A percentile compares a stretch with the other conserved stretches of the same genome.
Conservation (phyloP, 2,329 filamentous ascomycete species). For the Diaporthe citriasiana region DNA sequence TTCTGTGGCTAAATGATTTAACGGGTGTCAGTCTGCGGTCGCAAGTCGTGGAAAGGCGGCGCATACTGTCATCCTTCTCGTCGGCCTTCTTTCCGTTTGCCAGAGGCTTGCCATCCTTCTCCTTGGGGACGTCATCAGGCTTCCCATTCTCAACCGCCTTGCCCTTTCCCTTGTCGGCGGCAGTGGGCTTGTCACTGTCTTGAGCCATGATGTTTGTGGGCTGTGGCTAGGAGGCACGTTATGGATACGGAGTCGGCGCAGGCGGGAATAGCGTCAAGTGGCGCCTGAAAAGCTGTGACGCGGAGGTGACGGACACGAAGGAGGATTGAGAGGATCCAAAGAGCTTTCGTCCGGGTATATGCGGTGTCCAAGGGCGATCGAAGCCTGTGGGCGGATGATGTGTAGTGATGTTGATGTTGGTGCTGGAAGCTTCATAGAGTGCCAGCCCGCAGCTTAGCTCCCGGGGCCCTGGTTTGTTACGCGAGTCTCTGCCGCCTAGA, state of each 20-base stretch:
- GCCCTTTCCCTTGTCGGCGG: conserved; percentile 95
- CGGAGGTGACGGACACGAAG: conserved; percentile 16
- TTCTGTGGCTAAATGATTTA: conserved; percentile 67
- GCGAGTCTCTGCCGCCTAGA: conserved; percentile 56
- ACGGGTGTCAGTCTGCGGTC: conserved; percentile 56
- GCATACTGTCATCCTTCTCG: conserved; percentile 68
- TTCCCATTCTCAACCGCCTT: conserved; percentile 82
- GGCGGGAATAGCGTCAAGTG: conserved; percentile 42
- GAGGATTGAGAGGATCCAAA: neutral
- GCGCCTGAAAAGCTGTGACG: conserved; percentile 47
- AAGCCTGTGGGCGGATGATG: conserved; percentile 22
- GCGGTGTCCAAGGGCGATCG: conserved; percentile 27
- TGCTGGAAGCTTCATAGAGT: conserved; percentile 44
- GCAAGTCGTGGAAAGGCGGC: conserved; percentile 41
- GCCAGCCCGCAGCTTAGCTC: conserved; percentile 43
- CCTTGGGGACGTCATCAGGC: conserved; percentile 69
- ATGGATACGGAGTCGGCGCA: conserved; percentile 30
- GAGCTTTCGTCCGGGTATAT: conserved; percentile 28
- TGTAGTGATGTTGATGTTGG: conserved; percentile 41
- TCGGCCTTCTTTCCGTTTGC: conserved; percentile 85
- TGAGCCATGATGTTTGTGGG: conserved; percentile 78
- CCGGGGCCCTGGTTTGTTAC: conserved; percentile 46
- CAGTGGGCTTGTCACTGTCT: conserved; percentile 87
- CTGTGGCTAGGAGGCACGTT: conserved; percentile 22
- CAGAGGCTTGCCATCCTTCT: conserved; percentile 78